phyloP scores from a whole-genome alignment of 257 asterid genomes.

The Henckelia pumila region DNA sequence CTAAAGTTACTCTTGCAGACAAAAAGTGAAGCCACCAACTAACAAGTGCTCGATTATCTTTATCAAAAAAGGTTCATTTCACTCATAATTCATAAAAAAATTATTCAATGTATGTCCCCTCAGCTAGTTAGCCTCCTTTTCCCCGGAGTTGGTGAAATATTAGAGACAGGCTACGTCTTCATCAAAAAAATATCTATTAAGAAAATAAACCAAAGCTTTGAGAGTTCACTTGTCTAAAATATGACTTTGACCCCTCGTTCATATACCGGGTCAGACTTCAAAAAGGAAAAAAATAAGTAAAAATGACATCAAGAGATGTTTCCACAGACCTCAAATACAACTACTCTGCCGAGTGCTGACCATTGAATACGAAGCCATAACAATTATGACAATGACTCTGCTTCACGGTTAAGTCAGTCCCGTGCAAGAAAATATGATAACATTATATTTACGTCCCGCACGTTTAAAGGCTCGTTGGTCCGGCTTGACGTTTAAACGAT shows the following conservation, averaged over 20 bases:
- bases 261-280: neutral
- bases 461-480: too few relatives aligned
- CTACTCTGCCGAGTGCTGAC: neutral
- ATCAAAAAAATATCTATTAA: neutral
- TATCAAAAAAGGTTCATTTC: neutral
- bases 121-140: neutral
- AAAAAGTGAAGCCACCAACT: constrained; percentile 9
- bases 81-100: neutral
- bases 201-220: neutral
- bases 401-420: neutral
- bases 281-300: too few relatives aligned
- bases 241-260: neutral
- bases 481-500: too few relatives aligned
- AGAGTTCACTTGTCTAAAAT: neutral
- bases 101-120: neutral
- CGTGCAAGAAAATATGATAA: neutral
- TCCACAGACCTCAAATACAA: neutral
- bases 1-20: neutral
- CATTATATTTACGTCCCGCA: neutral
- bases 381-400: neutral
- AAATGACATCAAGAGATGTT: too few relatives aligned
- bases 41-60: neutral
- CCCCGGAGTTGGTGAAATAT: neutral
- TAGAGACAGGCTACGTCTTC: neutral
- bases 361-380: neutral